Evolutionary conservation across 2,329 filamentous ascomycete species (phyloP).

Genomic region (Pseudogymnoascus pannorum): DNA sequence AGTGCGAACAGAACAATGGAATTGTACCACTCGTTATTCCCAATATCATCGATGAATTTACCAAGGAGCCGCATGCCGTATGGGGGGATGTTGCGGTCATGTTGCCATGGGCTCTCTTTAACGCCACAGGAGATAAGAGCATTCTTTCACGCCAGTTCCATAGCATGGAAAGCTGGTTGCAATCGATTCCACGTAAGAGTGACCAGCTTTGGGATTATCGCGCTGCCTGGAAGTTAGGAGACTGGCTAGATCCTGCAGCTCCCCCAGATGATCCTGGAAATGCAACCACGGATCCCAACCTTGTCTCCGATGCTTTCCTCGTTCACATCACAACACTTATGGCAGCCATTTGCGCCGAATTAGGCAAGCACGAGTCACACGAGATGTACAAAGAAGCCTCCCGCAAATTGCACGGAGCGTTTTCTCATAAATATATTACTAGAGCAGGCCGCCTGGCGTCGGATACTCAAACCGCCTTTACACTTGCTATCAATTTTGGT

Average conservation of each 20-base stretch:
- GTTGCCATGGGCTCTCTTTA: slow-evolving; percentile 19
- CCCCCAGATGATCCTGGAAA: slow-evolving; percentile 14
- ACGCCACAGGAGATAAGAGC: slow-evolving; percentile 13
- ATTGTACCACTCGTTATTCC: slow-evolving; percentile 30
- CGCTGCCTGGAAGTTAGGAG: slow-evolving; percentile 9
- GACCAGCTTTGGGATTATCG: slow-evolving; percentile 14
- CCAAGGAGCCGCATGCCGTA: slow-evolving; percentile 12
- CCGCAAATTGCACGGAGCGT: background rate
- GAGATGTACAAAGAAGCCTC: background rate
- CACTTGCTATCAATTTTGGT: slow-evolving; percentile 17
- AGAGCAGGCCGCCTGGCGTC: slow-evolving; percentile 10
- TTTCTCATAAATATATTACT: slow-evolving; percentile 6
- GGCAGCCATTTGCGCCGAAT: slow-evolving; percentile 12
- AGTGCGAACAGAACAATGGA: slow-evolving; percentile 28
- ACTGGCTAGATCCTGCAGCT: slow-evolving; percentile 19
- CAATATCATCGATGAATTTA: background rate
- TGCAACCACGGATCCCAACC: slow-evolving; percentile 15
- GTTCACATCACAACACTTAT: slow-evolving; percentile 15
- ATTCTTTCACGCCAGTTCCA: slow-evolving; percentile 13
- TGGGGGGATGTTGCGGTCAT: slow-evolving; percentile 18
- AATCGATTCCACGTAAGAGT: background rate
- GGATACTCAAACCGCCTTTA: slow-evolving; percentile 18
- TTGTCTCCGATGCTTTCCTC: slow-evolving; percentile 18
- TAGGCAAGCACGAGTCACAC: slow-evolving; percentile 11
- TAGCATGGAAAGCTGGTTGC: slow-evolving; percentile 15